Evolutionary conservation across 2,329 filamentous ascomycete species (phyloP).

Genomic region (Aschersonia sp.): DNA sequence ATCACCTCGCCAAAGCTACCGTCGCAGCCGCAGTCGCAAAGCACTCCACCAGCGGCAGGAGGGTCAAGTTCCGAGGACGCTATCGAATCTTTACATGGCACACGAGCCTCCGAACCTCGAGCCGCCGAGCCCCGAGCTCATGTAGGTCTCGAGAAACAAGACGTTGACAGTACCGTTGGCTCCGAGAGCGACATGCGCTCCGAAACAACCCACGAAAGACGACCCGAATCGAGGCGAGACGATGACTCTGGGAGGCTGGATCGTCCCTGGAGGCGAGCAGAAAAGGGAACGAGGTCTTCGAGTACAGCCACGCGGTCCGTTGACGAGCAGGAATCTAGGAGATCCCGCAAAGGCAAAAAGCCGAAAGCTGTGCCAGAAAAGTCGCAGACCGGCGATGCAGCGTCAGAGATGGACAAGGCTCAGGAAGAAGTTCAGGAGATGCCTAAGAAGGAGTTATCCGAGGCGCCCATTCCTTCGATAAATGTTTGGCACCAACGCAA

Average conservation of each 20-base stretch:
- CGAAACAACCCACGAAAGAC: conserved; percentile 18
- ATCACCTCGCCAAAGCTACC: conserved; percentile 11
- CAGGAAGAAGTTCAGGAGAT: conserved; percentile 27
- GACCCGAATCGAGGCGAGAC: conserved; percentile 19
- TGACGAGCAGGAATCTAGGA: conserved; percentile 39
- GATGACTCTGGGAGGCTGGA: conserved; percentile 24
- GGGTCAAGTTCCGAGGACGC: conserved; percentile 12
- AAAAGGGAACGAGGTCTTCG: conserved; percentile 39
- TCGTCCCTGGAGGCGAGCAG: conserved; percentile 24
- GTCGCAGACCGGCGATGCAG: conserved; percentile 29
- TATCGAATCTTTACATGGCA: conserved; percentile 11
- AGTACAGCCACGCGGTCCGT: conserved; percentile 51
- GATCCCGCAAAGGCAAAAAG: conserved; percentile 48
- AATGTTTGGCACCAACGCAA: conserved; percentile 80
- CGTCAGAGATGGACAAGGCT: conserved; percentile 40
- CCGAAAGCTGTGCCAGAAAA: conserved; percentile 26
- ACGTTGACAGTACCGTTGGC: conserved; percentile 17
- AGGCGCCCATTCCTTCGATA: conserved; percentile 68
- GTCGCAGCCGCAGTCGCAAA: conserved; percentile 10
- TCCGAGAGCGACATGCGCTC: conserved; percentile 22
- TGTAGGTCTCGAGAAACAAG: conserved; percentile 16
- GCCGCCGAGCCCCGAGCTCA: conserved; percentile 9
- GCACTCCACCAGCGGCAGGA: conserved; percentile 12
- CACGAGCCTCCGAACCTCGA: conserved; percentile 10
- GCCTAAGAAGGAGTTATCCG: conserved; percentile 53